Percentiles rank a stretch among this genome's conserved stretches.
Conservation (phyloP, 352 stramenopile genomes). For the Globisporangium paddicum region DNA sequence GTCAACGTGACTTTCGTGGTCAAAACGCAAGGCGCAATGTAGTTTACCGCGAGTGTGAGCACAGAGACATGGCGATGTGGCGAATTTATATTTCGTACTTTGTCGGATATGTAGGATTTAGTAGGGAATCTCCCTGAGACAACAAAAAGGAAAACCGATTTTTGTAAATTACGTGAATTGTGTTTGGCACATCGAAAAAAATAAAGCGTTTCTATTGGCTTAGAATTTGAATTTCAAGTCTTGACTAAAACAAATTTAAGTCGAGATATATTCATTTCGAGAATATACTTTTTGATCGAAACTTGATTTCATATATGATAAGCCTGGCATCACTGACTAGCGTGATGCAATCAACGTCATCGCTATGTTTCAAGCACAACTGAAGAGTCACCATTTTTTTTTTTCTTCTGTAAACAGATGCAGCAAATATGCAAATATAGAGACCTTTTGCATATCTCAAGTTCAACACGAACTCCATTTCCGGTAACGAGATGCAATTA, state of each 20-base stretch:
- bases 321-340: no score
- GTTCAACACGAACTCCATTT: no score
- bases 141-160: neutral
- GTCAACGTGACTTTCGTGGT: neutral
- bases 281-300: no score
- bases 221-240: no score
- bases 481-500: neutral
- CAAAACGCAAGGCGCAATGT: neutral
- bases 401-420: neutral
- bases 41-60: neutral
- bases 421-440: neutral
- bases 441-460: neutral
- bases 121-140: neutral
- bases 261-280: no score
- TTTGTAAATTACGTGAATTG: constrained; percentile 2
- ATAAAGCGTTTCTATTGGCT: neutral
- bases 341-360: constrained; percentile 5
- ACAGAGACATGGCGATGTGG: neutral
- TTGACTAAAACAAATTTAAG: no score
- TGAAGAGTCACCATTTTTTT: neutral
- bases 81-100: neutral
- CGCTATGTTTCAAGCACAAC: constrained; percentile 4
- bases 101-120: neutral
- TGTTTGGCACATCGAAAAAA: neutral
- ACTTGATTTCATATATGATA: no score